phyloP scores from a whole-genome alignment of 768 basidiomycete genomes.

The Dacryopinax primogenitus region DNA sequence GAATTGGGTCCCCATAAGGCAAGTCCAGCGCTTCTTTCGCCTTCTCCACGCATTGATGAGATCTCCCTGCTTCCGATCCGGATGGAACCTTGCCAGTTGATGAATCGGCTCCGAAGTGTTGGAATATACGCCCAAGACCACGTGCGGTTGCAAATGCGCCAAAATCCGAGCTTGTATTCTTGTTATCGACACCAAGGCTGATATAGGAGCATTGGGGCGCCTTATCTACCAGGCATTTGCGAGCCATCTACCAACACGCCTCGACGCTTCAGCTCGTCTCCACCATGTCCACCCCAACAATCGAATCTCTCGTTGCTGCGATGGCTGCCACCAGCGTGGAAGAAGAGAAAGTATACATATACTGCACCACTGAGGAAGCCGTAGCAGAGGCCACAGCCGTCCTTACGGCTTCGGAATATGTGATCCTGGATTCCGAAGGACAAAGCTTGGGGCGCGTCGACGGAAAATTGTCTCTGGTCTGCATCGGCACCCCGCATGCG shows the following conservation, averaged over 20 bases:
- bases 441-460: conserved; percentile 25
- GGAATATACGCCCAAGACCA: not conserved
- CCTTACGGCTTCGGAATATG: conserved; percentile 12
- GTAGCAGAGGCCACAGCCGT: conserved; percentile 8
- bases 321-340: not conserved
- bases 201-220: not conserved
- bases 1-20: too few relatives aligned
- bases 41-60: too few relatives aligned
- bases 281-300: not conserved
- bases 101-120: not conserved
- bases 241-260: too few relatives aligned
- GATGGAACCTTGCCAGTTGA: not conserved
- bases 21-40: too few relatives aligned
- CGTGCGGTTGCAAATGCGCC: not conserved
- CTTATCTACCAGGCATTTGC: not conserved
- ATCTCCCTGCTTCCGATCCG: too few relatives aligned
- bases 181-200: too few relatives aligned
- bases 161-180: too few relatives aligned
- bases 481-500: conserved; percentile 26
- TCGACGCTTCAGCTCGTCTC: not conserved
- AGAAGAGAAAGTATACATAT: not conserved
- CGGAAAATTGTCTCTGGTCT: conserved; percentile 30
- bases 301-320: not conserved
- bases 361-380: conserved; percentile 14
- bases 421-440: conserved; percentile 34